Evolutionary conservation across 495 filamentous ascomycete species (phyloP).

Genomic region (Aspergillus conjunctus): DNA sequence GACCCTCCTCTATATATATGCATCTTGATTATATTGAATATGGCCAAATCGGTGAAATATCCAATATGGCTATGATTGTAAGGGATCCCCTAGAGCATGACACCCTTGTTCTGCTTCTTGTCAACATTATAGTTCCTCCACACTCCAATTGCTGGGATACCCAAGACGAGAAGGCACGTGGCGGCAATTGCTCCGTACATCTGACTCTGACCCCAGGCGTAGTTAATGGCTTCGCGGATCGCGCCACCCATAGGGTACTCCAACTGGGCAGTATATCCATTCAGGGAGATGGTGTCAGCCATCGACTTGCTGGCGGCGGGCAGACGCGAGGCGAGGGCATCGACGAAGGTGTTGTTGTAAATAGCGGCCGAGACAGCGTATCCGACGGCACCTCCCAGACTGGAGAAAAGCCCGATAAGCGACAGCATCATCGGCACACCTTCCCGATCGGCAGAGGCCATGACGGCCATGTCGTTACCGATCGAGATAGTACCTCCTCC

Average conservation of each 20-base stretch:
- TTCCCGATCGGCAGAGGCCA: conserved; percentile 64
- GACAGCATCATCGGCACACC: conserved; percentile 73
- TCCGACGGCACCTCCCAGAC: conserved; percentile 71
- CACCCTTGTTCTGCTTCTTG: conserved; percentile 52
- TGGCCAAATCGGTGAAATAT: not conserved
- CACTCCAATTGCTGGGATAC: conserved; percentile 40
- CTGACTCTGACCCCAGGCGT: conserved; percentile 63
- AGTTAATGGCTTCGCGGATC: conserved; percentile 56
- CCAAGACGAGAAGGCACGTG: conserved; percentile 40
- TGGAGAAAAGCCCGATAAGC: conserved; percentile 64
- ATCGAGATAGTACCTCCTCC: conserved; percentile 67
- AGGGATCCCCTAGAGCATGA: conserved; percentile 28
- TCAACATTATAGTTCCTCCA: conserved; percentile 52
- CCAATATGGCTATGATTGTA: not conserved
- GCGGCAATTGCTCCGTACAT: conserved; percentile 60
- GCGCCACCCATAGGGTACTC: conserved; percentile 55
- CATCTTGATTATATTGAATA: too few species aligned
- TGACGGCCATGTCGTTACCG: conserved; percentile 70
- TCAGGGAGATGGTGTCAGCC: conserved; percentile 49
- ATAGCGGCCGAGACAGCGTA: conserved; percentile 65
- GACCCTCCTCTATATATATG: too few species aligned
- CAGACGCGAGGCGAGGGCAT: conserved; percentile 45
- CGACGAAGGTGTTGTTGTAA: conserved; percentile 66
- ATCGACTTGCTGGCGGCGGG: conserved; percentile 49
- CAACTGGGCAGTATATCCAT: conserved; percentile 51